phyloP scores from a whole-genome alignment of 768 basidiomycete species.

The Podaxis pistillaris region DNA sequence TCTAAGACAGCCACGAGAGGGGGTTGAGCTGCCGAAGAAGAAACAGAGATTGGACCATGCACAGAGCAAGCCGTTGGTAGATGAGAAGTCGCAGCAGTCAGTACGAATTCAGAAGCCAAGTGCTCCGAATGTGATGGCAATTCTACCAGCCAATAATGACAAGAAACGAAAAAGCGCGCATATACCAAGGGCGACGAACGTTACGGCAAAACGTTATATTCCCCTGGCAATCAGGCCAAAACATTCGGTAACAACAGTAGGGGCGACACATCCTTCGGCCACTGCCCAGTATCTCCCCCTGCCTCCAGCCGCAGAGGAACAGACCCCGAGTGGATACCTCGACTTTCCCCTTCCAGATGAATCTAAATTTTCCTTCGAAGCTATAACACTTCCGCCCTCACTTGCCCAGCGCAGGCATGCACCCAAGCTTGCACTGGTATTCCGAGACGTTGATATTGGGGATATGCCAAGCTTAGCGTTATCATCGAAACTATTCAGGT shows the following conservation, averaged over 20 bases:
- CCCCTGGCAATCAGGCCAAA: not conserved
- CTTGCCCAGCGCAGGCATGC: slow-evolving; percentile 58
- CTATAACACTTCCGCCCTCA: slow-evolving; percentile 57
- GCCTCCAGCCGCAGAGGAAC: not conserved
- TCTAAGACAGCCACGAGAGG: not conserved
- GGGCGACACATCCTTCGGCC: not conserved
- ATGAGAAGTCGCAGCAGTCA: not conserved
- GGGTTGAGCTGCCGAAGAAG: not conserved
- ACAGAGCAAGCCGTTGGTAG: not conserved
- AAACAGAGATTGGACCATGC: not conserved
- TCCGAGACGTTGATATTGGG: slow-evolving; percentile 43
- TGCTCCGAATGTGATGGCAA: not conserved
- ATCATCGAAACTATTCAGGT: slow-evolving; percentile 40
- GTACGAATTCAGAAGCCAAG: not conserved
- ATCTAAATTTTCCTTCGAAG: slow-evolving; percentile 28
- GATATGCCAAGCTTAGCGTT: slow-evolving; percentile 46
- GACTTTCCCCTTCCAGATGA: slow-evolving; percentile 35
- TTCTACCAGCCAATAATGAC: not conserved
- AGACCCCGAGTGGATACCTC: not conserved
- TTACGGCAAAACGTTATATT: slow-evolving; percentile 3
- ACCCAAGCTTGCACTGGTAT: slow-evolving; percentile 47
- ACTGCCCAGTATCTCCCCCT: not conserved
- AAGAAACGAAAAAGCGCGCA: not conserved
- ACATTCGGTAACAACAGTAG: not conserved
- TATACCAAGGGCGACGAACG: not conserved